Evolutionary conservation across 257 asterid species (phyloP).

Genomic region (Solanum pennellii): DNA sequence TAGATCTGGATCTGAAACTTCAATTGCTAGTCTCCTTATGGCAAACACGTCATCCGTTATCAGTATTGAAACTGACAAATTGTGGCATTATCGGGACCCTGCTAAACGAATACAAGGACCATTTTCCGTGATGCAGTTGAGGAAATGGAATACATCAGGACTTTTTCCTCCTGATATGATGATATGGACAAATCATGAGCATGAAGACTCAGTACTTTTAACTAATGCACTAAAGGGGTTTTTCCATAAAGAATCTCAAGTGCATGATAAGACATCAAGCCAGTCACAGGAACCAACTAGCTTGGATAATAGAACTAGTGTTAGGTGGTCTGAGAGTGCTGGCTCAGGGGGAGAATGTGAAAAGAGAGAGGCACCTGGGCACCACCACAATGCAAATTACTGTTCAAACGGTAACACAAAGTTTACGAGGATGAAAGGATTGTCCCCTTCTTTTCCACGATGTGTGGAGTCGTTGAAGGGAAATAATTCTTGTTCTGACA

Average conservation of each 20-base stretch:
- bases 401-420: conserved; percentile 13
- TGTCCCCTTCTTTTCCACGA: conserved; percentile 33
- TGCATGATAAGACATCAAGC: conserved; percentile 19
- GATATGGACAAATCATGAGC: conserved; percentile 79
- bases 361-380: not conserved
- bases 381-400: not conserved
- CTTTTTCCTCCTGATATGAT: conserved; percentile 80
- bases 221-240: conserved; percentile 50
- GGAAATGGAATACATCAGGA: conserved; percentile 78
- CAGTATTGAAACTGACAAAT: conserved; percentile 53
- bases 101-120: conserved; percentile 89
- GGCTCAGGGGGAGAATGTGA: not conserved
- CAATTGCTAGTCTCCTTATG: conserved; percentile 14
- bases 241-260: conserved; percentile 35
- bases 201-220: conserved; percentile 60
- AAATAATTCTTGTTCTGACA: conserved; percentile 4
- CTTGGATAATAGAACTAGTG: not conserved
- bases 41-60: conserved; percentile 27
- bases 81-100: conserved; percentile 98
- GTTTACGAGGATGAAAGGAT: conserved; percentile 22
- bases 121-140: conserved; percentile 73
- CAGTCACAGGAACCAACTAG: conserved; percentile 20
- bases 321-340: not conserved
- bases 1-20: conserved; percentile 38
- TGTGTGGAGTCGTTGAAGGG: conserved; percentile 14